phyloP scores from a whole-genome alignment of 352 stramenopile genomes.

The Globisporangium paroecandrum region DNA sequence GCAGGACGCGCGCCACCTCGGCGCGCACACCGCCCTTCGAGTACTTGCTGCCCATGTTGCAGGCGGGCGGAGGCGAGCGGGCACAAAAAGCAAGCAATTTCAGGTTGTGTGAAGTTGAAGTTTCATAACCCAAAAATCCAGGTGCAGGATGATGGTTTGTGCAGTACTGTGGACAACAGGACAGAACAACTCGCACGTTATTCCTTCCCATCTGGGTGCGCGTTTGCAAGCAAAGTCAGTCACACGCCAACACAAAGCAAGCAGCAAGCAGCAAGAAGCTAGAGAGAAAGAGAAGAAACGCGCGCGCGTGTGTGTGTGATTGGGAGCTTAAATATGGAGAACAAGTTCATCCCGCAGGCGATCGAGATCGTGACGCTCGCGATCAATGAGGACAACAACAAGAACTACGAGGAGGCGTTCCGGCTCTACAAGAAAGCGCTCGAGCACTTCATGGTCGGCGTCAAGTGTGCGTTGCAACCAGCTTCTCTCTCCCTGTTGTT shows the following conservation, averaged over 20 bases:
- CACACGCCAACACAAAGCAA: neutral
- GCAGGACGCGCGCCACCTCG: slow-evolving; percentile 41
- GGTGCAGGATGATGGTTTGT: neutral
- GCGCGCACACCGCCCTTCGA: slow-evolving; percentile 39
- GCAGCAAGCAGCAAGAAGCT: neutral
- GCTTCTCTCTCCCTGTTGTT: neutral
- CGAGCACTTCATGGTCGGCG: slow-evolving; percentile 87
- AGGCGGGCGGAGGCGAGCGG: neutral
- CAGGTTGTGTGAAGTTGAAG: slow-evolving; percentile 18
- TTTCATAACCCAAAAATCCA: slow-evolving; percentile 5
- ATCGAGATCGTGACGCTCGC: slow-evolving; percentile 87
- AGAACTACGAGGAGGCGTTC: slow-evolving; percentile 88
- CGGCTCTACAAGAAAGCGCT: slow-evolving; percentile 87
- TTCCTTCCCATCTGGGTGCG: slow-evolving; percentile 7
- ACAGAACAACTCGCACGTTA: neutral
- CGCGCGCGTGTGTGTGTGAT: neutral
- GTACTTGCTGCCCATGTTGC: slow-evolving; percentile 50
- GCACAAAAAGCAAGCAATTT: neutral
- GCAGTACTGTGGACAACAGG: slow-evolving; percentile 10
- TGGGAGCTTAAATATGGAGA: slow-evolving; percentile 58
- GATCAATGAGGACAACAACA: slow-evolving; percentile 87
- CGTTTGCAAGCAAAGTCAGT: neutral
- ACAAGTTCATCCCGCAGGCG: slow-evolving; percentile 89
- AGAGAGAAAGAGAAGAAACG: neutral
- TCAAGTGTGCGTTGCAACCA: slow-evolving; percentile 64